Evolutionary conservation across 805 yeast genomes (phyloP).

Genomic region (Phaffomyces opuntiae): DNA sequence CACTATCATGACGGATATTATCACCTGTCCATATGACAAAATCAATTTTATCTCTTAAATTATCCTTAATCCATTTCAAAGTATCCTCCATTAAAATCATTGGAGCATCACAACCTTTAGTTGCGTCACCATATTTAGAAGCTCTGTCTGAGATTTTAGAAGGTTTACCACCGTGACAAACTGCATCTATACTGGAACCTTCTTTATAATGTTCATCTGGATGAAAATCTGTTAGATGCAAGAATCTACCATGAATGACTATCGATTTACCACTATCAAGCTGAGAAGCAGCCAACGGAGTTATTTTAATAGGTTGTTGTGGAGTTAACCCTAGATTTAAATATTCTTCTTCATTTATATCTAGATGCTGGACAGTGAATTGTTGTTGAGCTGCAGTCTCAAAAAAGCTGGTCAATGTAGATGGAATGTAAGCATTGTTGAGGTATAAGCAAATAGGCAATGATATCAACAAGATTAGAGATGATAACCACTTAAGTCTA

Average conservation of each 20-base stretch:
- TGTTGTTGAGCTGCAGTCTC: not conserved
- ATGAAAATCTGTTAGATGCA: conserved; percentile 84
- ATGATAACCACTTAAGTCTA: not conserved
- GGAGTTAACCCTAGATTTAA: conserved; percentile 34
- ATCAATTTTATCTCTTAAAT: conserved; percentile 70
- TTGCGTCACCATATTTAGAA: conserved; percentile 67
- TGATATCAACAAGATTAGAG: not conserved
- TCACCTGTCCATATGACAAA: conserved; percentile 92
- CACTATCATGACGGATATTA: conserved; percentile 79
- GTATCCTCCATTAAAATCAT: conserved; percentile 53
- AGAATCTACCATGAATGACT: conserved; percentile 57
- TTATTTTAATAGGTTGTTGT: conserved; percentile 27
- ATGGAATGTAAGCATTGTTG: not conserved
- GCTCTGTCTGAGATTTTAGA: conserved; percentile 36
- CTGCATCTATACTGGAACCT: conserved; percentile 40
- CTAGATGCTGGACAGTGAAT: conserved; percentile 7
- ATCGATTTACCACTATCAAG: conserved; percentile 1
- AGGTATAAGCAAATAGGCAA: not conserved
- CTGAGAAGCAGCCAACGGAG: conserved; percentile 10
- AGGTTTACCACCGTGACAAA: conserved; percentile 50
- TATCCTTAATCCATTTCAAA: conserved; percentile 55
- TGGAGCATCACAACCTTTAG: conserved; percentile 75
- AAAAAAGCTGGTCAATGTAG: not conserved
- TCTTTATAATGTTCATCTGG: conserved; percentile 64
- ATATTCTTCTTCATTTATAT: conserved; percentile 24